Evolutionary conservation across 1,139 yeast genomes (phyloP), one percentile per base, ranked within the genome.

Genomic region (Saccharomycopsis phalli): DNA sequence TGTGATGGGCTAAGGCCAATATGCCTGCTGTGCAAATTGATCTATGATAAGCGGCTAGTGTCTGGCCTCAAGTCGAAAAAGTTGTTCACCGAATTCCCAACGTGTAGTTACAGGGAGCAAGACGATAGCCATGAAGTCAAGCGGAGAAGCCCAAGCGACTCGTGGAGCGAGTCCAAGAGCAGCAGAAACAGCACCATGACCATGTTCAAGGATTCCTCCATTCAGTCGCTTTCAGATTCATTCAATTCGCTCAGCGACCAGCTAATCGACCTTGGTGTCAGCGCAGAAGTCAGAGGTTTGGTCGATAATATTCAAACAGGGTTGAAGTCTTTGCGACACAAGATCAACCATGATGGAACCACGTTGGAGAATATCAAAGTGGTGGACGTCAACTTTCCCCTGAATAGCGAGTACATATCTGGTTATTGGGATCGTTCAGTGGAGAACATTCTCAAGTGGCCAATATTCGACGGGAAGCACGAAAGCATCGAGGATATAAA

Each of bases 1-100:
- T 70, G 75, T 56, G 74, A 69, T 47, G 63, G 69, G 41, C 52
- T 49, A 20, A 57, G 66, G 35, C 75, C 75, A 1, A 49, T 59
- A 18, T 70, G 76, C 51, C 68, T 72, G 1, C 52, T 68, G 6
- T 70, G 76, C 59, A 32, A 65, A 56, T 46, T 66, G 58, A 42
- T 27, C 16, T 42, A 42, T 16, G 42, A 42, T 8, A 38, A 36
- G 34, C 35, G 28, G 21, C n/a, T 42, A 7, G 23, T 34, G 26
- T 10, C 37, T 11, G 21, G 29, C 13, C 28, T 40, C n/a, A 19
- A 28, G 21, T 13, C 33, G 4, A 33, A 33, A 16, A 8, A 17
- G 19, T 20, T 26, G 16, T 28, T 36, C 25, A 19, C 19, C 10
- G 18, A 28, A n/a, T 11, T 26, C 5, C 29, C 29, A 4, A 11